Evolutionary conservation across 768 basidiomycete genomes (phyloP).

Genomic region (Fomitopsis serialis): DNA sequence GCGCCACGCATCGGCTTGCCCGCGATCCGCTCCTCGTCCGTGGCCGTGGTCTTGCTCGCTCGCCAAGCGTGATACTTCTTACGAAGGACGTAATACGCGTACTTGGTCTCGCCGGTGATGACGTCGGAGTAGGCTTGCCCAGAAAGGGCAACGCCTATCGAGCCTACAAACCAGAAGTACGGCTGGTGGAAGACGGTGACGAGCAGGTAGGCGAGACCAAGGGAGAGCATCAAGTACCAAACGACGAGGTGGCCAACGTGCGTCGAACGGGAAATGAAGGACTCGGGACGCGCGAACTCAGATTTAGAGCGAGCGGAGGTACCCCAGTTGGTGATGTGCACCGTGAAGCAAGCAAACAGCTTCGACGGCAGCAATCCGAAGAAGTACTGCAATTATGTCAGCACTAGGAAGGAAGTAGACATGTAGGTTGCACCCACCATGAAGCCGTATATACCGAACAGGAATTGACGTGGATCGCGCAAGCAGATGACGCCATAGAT

Average conservation of each 20-base stretch:
- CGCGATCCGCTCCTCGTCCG: conserved; percentile 11
- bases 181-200: conserved; percentile 8
- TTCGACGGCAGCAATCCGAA: conserved; percentile 10
- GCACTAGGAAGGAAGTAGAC: background rate
- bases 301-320: conserved; percentile 12
- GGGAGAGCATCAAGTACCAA: conserved; percentile 14
- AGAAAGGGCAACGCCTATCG: conserved; percentile 1
- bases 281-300: conserved; percentile 11
- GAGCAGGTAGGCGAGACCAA: conserved; percentile 14
- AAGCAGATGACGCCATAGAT: conserved; percentile 14
- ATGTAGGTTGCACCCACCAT: conserved; percentile 5
- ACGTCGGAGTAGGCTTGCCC: conserved; percentile 10
- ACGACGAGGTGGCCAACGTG: conserved; percentile 11
- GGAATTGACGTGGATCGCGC: conserved; percentile 10
- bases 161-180: conserved; percentile 6
- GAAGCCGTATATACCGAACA: conserved; percentile 16
- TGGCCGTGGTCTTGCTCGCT: conserved; percentile 1
- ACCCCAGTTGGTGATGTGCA: conserved; percentile 9
- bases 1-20: background rate
- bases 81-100: conserved; percentile 8
- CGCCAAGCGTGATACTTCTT: conserved; percentile 7
- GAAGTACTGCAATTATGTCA: conserved; percentile 5
- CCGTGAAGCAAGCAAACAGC: conserved; percentile 11
- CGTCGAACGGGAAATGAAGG: conserved; percentile 8
- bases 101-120: conserved; percentile 9